Evolutionary conservation across 1,284 basidiomycete genomes (phyloP).

Genomic region (Sutorius eximius): DNA sequence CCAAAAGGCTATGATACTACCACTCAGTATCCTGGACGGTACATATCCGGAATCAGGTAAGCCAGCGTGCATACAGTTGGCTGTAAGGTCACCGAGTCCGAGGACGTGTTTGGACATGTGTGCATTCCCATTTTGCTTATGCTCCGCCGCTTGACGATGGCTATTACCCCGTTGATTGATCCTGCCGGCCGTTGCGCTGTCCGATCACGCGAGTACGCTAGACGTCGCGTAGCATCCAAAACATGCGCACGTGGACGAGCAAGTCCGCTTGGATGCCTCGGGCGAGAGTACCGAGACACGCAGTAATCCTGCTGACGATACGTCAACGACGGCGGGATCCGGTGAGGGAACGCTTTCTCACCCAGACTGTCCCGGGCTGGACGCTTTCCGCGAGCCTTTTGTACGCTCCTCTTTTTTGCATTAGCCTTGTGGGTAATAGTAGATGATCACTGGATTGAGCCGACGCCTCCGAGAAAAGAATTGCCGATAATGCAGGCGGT

Average conservation of each 20-base stretch:
- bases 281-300: not conserved
- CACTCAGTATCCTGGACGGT: no score
- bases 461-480: no score
- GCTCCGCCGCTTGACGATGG: not conserved
- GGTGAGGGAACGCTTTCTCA: not conserved
- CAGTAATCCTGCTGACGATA: not conserved
- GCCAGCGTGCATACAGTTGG: no score
- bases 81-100: not conserved
- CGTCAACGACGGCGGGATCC: not conserved
- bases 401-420: not conserved
- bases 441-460: no score
- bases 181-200: not conserved
- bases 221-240: not conserved
- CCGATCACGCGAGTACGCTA: slow-evolving; percentile 1
- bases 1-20: no score
- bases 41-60: no score
- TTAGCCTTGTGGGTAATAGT: not conserved
- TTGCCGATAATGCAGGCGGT: no score
- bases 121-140: not conserved
- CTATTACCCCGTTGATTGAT: not conserved
- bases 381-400: not conserved
- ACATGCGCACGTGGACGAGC: not conserved
- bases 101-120: not conserved
- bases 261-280: not conserved
- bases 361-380: no score